Evolutionary conservation across 805 yeast genomes (phyloP).

Genomic region (Tetrapisispora phaffii): DNA sequence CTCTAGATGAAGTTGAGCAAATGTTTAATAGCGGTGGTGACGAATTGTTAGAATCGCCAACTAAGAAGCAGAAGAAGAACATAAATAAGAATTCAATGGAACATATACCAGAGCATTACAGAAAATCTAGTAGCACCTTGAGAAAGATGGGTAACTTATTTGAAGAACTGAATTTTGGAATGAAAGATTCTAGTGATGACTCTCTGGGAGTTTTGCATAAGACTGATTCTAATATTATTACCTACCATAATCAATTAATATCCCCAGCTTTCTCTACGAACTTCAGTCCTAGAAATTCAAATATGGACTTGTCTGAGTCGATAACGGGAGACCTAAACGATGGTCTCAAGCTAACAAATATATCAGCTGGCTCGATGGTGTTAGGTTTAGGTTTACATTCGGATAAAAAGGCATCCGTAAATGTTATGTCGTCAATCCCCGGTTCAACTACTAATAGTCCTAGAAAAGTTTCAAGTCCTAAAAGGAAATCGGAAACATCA

Average conservation of each 20-base stretch:
- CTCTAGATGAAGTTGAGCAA: background rate
- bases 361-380: conserved; percentile 6
- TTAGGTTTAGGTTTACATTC: conserved; percentile 15
- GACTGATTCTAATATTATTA: conserved; percentile 2
- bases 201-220: background rate
- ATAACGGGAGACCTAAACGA: background rate
- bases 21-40: background rate
- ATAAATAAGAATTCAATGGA: background rate
- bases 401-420: conserved; percentile 1
- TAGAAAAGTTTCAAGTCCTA: conserved; percentile 3
- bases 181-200: background rate
- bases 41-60: conserved; percentile 1
- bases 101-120: background rate
- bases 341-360: background rate
- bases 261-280: conserved; percentile 4
- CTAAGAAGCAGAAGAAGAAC: conserved; percentile 1
- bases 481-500: background rate
- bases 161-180: background rate
- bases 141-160: conserved; percentile 3
- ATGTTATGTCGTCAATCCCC: conserved; percentile 20
- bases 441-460: conserved; percentile 25
- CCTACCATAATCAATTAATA: conserved; percentile 3
- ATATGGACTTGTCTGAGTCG: background rate
- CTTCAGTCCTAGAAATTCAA: conserved; percentile 2
- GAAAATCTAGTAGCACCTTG: conserved; percentile 3